Conservation (phyloP, 257 asterid species). For the Cruciata laevipes region DNA sequence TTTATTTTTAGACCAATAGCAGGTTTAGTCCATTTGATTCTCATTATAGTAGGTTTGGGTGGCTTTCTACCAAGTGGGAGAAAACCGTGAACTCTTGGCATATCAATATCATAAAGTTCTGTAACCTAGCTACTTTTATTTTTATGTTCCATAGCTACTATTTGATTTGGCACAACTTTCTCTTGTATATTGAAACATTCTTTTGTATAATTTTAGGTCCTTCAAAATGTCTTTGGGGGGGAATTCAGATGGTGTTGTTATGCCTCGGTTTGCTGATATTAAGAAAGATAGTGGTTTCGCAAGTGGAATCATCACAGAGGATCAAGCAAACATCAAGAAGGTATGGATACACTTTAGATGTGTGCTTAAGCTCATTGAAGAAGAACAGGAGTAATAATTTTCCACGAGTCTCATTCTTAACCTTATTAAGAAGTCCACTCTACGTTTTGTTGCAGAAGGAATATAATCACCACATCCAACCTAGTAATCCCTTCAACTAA, state of each 20-base stretch:
- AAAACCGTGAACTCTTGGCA: too few relatives aligned
- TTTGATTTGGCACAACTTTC: neutral
- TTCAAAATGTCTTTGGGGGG: constrained; percentile 54
- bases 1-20: too few relatives aligned
- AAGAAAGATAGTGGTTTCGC: constrained; percentile 65
- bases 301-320: constrained; percentile 85
- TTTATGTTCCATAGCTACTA: neutral
- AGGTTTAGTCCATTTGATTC: too few relatives aligned
- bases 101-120: too few relatives aligned
- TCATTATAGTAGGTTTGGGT: too few relatives aligned
- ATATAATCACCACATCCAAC: constrained; percentile 17
- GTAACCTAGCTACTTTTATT: too few relatives aligned
- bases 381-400: constrained; percentile 10
- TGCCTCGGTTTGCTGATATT: constrained; percentile 67
- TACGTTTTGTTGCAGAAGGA: constrained; percentile 59
- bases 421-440: constrained; percentile 23
- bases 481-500: constrained; percentile 10
- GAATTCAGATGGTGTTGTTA: constrained; percentile 37
- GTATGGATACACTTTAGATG: too few relatives aligned
- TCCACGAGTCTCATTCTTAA: too few relatives aligned
- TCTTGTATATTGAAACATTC: neutral
- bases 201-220: constrained; percentile 32
- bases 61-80: too few relatives aligned
- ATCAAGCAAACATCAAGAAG: constrained; percentile 64
- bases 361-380: constrained; percentile 41